phyloP scores from a whole-genome alignment of 148 eudicot genomes.

The Agrostemma githago region DNA sequence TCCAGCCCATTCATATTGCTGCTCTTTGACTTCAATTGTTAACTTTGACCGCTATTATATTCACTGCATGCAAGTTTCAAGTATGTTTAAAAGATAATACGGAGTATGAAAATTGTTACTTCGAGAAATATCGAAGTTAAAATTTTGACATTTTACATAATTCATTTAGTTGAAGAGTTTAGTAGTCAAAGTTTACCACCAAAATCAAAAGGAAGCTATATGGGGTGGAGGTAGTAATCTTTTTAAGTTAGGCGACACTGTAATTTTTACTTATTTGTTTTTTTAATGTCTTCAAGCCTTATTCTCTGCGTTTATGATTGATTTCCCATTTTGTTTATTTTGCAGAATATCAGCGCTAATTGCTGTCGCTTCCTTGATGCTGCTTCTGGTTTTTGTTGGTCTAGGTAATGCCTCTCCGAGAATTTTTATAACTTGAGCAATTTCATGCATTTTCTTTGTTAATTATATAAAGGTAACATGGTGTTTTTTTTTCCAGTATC shows the following conservation, averaged over 20 bases:
- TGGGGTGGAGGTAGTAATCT: background rate
- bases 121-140: background rate
- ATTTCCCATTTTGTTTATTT: background rate
- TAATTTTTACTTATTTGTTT: background rate
- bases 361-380: conserved; percentile 70
- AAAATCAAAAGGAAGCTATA: background rate
- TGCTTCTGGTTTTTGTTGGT: conserved; percentile 66
- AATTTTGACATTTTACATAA: background rate
- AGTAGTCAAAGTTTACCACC: background rate
- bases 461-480: background rate
- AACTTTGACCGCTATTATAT: background rate
- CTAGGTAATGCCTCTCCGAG: conserved; percentile 47
- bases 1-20: background rate
- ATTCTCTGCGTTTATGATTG: background rate
- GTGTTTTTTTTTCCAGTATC: conserved; percentile 47
- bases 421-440: background rate
- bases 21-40: background rate
- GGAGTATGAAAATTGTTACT: background rate
- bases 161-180: background rate
- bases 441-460: background rate
- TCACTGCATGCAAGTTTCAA: background rate
- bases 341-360: conserved; percentile 66
- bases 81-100: background rate
- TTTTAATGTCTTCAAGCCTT: background rate
- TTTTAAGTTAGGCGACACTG: background rate